These are phyloP conservation scores for Physaria fendleri DNA, from an alignment of 345 rosid species.

Conservation along the genomic window DNA sequence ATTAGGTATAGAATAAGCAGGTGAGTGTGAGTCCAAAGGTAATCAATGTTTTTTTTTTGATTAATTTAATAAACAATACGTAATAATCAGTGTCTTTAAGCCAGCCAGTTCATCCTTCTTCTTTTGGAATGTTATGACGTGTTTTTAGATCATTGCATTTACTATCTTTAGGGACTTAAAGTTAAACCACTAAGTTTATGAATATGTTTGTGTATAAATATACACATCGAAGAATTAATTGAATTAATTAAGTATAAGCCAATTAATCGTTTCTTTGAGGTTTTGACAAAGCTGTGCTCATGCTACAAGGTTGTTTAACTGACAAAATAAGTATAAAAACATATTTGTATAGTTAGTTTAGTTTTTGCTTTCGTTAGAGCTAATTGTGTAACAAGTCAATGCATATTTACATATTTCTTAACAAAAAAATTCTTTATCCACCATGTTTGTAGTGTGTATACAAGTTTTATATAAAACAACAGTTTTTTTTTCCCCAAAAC, in stretches of 20 bases:
- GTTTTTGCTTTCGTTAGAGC: too few relatives aligned
- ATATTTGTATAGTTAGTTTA: too few relatives aligned
- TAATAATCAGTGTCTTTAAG: conserved; percentile 21
- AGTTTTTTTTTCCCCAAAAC: too few relatives aligned
- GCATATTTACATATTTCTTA: too few relatives aligned
- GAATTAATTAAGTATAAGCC: not conserved
- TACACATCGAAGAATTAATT: not conserved
- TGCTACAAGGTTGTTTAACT: too few relatives aligned
- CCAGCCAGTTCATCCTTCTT: conserved; percentile 20
- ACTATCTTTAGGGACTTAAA: conserved; percentile 15
- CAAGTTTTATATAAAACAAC: too few relatives aligned
- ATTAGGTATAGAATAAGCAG: conserved; percentile 9
- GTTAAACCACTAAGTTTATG: not conserved
- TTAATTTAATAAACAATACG: not conserved
- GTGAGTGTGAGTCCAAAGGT: conserved; percentile 6
- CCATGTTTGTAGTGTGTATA: too few relatives aligned
- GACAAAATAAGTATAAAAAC: too few relatives aligned
- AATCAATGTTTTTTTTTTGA: not conserved
- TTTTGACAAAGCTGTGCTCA: too few relatives aligned
- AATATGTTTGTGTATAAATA: not conserved
- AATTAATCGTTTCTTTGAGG: not conserved
- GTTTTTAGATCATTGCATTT: not conserved
- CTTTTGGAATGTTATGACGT: conserved; percentile 9
- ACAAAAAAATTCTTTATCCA: too few relatives aligned
- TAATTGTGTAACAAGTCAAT: too few relatives aligned